Evolutionary conservation across 2,329 filamentous ascomycete genomes (phyloP).

Genomic region (Neonectria faginata): DNA sequence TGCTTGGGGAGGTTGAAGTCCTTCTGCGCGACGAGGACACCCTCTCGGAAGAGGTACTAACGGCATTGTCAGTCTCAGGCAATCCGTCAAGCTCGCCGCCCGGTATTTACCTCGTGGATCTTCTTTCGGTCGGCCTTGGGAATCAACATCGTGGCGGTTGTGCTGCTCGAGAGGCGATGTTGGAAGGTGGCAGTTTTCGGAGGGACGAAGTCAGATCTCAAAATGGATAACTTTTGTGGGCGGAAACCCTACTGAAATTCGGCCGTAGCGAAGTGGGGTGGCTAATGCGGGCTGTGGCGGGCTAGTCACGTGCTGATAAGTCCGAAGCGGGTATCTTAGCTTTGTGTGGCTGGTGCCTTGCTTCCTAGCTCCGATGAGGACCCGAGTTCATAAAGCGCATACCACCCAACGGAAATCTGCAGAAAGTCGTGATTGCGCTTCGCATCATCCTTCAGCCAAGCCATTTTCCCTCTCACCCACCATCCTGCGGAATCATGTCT

Average conservation of each 20-base stretch:
- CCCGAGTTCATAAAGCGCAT: background rate
- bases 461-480: background rate
- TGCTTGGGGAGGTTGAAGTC: slow-evolving; percentile 99
- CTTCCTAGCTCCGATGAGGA: slow-evolving; percentile 2
- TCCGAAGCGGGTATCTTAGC: slow-evolving; percentile 22
- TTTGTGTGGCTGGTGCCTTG: slow-evolving; percentile 33
- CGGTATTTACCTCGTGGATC: slow-evolving; percentile 82
- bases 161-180: slow-evolving; percentile 62
- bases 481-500: slow-evolving; percentile 60
- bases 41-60: slow-evolving; percentile 95
- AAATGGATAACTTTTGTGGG: slow-evolving; percentile 62
- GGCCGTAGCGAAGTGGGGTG: slow-evolving; percentile 52
- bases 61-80: slow-evolving; percentile 45
- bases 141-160: slow-evolving; percentile 87
- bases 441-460: slow-evolving; percentile 5
- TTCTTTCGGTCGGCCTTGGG: slow-evolving; percentile 99
- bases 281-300: slow-evolving; percentile 45
- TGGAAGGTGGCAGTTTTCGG: slow-evolving; percentile 58
- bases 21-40: slow-evolving; percentile 97
- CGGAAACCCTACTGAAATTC: slow-evolving; percentile 56
- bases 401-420: slow-evolving; percentile 2
- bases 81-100: slow-evolving; percentile 32
- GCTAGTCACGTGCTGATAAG: slow-evolving; percentile 50
- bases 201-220: slow-evolving; percentile 52
- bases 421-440: background rate